These are phyloP conservation scores for Chamaecrista fasciculata DNA, from an alignment of 306 rosid species.

Conservation along the genomic window DNA sequence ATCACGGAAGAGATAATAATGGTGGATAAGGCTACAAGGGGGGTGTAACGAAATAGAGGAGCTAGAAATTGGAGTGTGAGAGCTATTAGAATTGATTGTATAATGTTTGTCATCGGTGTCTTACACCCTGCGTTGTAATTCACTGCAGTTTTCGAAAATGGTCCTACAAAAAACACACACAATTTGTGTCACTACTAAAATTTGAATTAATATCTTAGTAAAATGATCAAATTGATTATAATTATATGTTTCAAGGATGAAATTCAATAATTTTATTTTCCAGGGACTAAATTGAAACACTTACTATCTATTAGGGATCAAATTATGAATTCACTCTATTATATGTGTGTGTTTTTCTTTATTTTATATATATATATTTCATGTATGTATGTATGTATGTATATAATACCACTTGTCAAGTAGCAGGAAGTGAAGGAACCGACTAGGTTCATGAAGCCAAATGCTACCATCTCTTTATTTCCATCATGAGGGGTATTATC, in stretches of 20 bases:
- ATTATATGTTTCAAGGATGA: too few relatives aligned
- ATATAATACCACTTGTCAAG: conserved; percentile 72
- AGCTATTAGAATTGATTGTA: conserved; percentile 55
- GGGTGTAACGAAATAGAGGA: conserved; percentile 78
- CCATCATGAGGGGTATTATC: conserved; percentile 82
- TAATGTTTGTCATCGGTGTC: conserved; percentile 62
- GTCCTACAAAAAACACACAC: conserved; percentile 80
- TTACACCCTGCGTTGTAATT: conserved; percentile 77
- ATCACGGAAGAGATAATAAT: conserved; percentile 84
- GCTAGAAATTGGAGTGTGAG: conserved; percentile 64
- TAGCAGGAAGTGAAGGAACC: conserved; percentile 92
- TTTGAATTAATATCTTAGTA: too few relatives aligned
- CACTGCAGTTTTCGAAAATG: conserved; percentile 93
- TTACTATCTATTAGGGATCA: too few relatives aligned
- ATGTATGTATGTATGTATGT: neutral
- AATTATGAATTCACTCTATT: too few relatives aligned
- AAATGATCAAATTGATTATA: too few relatives aligned
- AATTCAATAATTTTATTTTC: too few relatives aligned
- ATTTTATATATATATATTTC: too few relatives aligned
- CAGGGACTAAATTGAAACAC: too few relatives aligned
- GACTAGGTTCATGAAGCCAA: conserved; percentile 73
- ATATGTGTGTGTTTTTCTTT: too few relatives aligned
- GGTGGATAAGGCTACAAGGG: conserved; percentile 74
- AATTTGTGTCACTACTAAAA: too few relatives aligned
- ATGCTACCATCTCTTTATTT: conserved; percentile 87